phyloP scores from a whole-genome alignment of 768 basidiomycete genomes.

The Pulveroboletus sp. region DNA sequence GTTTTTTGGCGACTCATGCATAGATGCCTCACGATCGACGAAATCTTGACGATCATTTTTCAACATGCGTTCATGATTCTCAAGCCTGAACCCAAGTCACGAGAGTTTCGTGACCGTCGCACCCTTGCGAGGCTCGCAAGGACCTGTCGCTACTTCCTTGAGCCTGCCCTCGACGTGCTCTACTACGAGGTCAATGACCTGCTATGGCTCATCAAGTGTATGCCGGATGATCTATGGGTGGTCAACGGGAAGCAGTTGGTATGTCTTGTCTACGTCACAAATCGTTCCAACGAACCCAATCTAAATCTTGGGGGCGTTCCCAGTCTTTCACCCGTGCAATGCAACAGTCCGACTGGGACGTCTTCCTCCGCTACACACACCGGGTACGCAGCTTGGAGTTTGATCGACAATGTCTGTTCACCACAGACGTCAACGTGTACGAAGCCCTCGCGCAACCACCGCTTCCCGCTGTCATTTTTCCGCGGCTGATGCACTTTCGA shows the following conservation, averaged over 20 bases:
- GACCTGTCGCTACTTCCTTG: slow-evolving; percentile 28
- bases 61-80: slow-evolving; percentile 25
- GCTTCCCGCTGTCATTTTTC: slow-evolving; percentile 17
- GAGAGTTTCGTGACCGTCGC: slow-evolving; percentile 26
- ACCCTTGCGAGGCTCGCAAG: slow-evolving; percentile 32
- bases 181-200: slow-evolving; percentile 30
- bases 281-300: neutral
- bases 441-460: slow-evolving; percentile 14
- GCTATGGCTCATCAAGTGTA: slow-evolving; percentile 29
- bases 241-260: slow-evolving; percentile 30
- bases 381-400: slow-evolving; percentile 31
- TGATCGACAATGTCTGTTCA: slow-evolving; percentile 23
- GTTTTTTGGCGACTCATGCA: slow-evolving; percentile 26
- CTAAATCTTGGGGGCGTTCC: slow-evolving; percentile 1
- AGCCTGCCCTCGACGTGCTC: slow-evolving; percentile 30
- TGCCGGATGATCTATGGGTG: slow-evolving; percentile 31
- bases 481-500: slow-evolving; percentile 25
- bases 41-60: slow-evolving; percentile 31
- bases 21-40: slow-evolving; percentile 31
- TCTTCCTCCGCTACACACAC: slow-evolving; percentile 26
- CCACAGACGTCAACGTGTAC: slow-evolving; percentile 22
- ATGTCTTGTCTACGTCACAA: neutral
- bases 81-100: slow-evolving; percentile 27
- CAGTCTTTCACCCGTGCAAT: slow-evolving; percentile 23
- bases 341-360: slow-evolving; percentile 23